Evolutionary conservation across 345 rosid genomes (phyloP).

Genomic region (Rhodamnia argentea): DNA sequence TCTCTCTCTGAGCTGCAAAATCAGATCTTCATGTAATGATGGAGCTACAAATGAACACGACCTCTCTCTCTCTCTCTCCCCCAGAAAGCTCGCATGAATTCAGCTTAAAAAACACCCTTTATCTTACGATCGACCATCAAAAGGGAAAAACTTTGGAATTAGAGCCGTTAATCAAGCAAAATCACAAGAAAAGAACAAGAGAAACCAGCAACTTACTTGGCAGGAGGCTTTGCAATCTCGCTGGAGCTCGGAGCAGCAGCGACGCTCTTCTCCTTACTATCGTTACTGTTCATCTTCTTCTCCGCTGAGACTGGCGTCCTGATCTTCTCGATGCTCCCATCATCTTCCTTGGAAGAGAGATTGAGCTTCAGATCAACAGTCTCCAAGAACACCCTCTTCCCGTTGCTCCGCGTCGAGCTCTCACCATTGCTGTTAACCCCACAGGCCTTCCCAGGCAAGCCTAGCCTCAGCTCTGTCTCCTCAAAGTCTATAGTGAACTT

Average conservation of each 20-base stretch:
- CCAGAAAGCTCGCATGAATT: not conserved
- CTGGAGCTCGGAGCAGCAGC: not conserved
- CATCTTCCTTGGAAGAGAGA: constrained; percentile 29
- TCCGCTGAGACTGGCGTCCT: constrained; percentile 10
- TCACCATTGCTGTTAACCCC: constrained; percentile 8
- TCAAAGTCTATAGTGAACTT: constrained; percentile 61
- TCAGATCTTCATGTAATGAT: not conserved
- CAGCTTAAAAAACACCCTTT: not conserved
- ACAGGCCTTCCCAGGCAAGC: constrained; percentile 35
- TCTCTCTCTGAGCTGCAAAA: not conserved
- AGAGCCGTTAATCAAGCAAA: not conserved
- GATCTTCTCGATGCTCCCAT: not conserved
- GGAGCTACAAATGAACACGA: not conserved
- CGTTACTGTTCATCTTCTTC: constrained; percentile 15
- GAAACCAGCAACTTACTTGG: constrained; percentile 33
- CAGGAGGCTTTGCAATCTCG: constrained; percentile 39
- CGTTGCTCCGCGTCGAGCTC: constrained; percentile 11
- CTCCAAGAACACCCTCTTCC: constrained; percentile 65
- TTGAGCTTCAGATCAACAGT: constrained; percentile 67
- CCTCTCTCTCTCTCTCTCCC: not conserved
- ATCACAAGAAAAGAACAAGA: not conserved
- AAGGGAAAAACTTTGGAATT: not conserved
- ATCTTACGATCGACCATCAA: not conserved
- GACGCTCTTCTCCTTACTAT: constrained; percentile 11
- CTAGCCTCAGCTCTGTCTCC: constrained; percentile 81